Conservation (phyloP, 768 basidiomycete species). For the Russula griseocarnosa region DNA sequence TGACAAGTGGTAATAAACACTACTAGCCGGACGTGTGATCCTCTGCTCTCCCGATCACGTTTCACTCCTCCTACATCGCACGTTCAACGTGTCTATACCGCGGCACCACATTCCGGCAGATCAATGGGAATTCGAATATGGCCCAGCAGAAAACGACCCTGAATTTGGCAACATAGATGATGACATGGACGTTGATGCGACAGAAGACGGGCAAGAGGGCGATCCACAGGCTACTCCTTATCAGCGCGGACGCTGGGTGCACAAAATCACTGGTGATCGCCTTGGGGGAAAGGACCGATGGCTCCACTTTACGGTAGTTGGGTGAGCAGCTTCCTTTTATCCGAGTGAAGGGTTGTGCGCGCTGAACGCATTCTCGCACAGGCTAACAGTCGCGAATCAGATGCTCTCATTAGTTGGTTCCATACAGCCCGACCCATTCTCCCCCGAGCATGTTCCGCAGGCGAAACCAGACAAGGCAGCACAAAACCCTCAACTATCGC, state of each 20-base stretch:
- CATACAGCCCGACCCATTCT: constrained; percentile 72
- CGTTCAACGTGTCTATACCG: constrained; percentile 95
- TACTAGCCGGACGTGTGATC: constrained; percentile 76
- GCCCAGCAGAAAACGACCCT: constrained; percentile 74
- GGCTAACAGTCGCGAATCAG: constrained; percentile 85
- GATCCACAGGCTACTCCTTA: constrained; percentile 37
- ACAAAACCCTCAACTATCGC: constrained; percentile 25
- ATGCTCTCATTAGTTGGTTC: constrained; percentile 90
- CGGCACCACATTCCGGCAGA: constrained; percentile 82
- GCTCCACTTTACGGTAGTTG: constrained; percentile 83
- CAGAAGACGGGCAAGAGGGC: constrained; percentile 27
- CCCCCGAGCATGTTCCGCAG: constrained; percentile 50
- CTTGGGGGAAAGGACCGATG: constrained; percentile 66
- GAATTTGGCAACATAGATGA: constrained; percentile 48
- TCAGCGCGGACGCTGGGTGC: constrained; percentile 73
- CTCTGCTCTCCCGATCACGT: constrained; percentile 90
- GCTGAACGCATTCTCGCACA: constrained; percentile 34
- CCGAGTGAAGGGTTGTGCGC: not conserved
- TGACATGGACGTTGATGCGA: constrained; percentile 21
- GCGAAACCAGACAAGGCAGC: constrained; percentile 30
- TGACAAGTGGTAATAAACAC: constrained; percentile 3
- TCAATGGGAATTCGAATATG: constrained; percentile 83
- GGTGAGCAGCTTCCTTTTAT: constrained; percentile 46
- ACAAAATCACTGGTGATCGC: constrained; percentile 59
- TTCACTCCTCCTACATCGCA: constrained; percentile 82